Base-by-base conservation (phyloP, 2,329 filamentous ascomycete species). In the Ramularia endophylla region DNA sequence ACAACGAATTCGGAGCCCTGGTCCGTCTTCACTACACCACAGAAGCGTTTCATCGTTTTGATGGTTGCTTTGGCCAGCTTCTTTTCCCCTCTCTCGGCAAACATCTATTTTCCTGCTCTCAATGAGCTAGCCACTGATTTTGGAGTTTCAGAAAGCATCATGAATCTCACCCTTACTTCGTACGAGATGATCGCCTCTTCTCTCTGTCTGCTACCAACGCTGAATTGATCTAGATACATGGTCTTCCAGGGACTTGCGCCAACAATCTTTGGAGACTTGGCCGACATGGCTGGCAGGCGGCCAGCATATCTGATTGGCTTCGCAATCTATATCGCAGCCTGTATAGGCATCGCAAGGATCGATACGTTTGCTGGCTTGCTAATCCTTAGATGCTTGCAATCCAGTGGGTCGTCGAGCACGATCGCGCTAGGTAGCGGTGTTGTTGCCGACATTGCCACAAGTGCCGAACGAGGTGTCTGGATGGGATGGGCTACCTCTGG, bases 91-190 rank as follows among this genome's bases (percentile, higher is more conserved):
- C 49, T 73, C 9, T 71, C 72, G 3, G 68, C 67, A 22, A 73
- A 70, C 44, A 74, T 77, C 37, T 76, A 75, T 60, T 70, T 75
- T 33, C 75, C 74, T 2, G 74, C 74, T 0, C 54, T 77, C 20
- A 67, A 67, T 8, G 61, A 65, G 2, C 62, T 79, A 5, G 66
- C 74, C 7, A 46, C 63, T 3, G 70, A 75, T 36, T 63, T 78
- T 11, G 19, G 65, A 13, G 68, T 77, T 17, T 56, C 59, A 3
- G 55, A 50, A 8, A 53, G 44, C 13, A 43, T 60, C 37, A 66
- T 75, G 51, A 74, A 74, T 53, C 54, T 75, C 37, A 73, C 71
- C 5, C 55, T 77, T 17, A 81, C 77, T 2, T 74, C 75, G 1
- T 81, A 77, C 57, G 6, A 6, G 22, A 11, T 25, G 22, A 25